phyloP scores from a whole-genome alignment of 495 filamentous ascomycete genomes.

The Tuber aestivum region DNA sequence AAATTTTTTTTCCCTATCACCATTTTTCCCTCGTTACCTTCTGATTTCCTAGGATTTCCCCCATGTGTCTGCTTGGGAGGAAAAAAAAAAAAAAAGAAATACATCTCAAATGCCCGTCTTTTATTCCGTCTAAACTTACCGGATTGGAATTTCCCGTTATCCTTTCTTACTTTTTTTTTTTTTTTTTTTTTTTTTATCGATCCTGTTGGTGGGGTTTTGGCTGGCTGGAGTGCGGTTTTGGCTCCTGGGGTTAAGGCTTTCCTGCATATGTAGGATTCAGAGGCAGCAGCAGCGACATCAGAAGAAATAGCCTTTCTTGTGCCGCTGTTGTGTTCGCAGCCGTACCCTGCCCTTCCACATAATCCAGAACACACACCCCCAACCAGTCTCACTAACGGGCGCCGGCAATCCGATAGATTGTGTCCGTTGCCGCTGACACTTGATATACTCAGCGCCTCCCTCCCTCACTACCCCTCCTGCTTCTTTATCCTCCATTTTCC shows the following conservation, averaged over 20 bases:
- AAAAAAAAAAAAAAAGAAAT: no score
- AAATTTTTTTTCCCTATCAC: neutral
- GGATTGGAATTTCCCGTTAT: neutral
- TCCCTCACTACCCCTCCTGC: conserved; percentile 9
- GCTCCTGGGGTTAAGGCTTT: conserved; percentile 1
- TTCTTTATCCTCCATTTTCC: conserved; percentile 13
- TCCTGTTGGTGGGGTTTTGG: neutral
- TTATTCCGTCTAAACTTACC: neutral
- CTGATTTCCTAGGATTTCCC: neutral
- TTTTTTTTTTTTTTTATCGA: neutral
- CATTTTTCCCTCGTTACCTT: neutral
- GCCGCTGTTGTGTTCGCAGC: neutral
- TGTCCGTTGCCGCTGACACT: conserved; percentile 20
- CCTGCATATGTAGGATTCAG: conserved; percentile 1
- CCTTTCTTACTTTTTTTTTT: no score
- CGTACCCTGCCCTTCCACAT: neutral
- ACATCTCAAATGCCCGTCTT: neutral
- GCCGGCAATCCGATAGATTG: conserved; percentile 17
- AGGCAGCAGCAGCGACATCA: neutral
- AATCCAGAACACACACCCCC: neutral
- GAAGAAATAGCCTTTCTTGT: neutral
- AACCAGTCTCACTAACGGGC: conserved; percentile 1
- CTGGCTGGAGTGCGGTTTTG: conserved; percentile 2
- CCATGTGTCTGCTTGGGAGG: neutral
- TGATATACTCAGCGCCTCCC: conserved; percentile 33